Conservation (phyloP, 116 monocot species). For the Thalassia testudinum region DNA sequence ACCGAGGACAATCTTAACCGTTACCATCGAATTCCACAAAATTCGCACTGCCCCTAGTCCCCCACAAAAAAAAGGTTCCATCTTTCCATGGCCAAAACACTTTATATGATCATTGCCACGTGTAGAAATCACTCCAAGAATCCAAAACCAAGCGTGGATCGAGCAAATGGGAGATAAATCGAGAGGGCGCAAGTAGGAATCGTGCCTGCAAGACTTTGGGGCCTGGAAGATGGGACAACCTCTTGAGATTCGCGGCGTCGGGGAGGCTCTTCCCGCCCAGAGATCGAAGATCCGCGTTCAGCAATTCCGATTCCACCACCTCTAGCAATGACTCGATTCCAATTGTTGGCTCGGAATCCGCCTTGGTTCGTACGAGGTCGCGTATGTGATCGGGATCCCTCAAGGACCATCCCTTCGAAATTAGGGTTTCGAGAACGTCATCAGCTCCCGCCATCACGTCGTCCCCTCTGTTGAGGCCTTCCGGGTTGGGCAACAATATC, state of each 20-base stretch:
- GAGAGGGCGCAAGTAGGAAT: background rate
- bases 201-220: slow-evolving; percentile 72
- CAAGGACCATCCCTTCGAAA: slow-evolving; percentile 63
- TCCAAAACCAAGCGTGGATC: too few relatives aligned
- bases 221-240: slow-evolving; percentile 37
- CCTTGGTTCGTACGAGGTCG: slow-evolving; percentile 9
- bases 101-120: too few relatives aligned
- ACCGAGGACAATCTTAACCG: too few relatives aligned
- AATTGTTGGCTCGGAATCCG: background rate
- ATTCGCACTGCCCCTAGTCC: too few relatives aligned
- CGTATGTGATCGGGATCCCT: slow-evolving; percentile 21
- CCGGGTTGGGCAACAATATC: too few relatives aligned
- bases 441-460: background rate
- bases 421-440: slow-evolving; percentile 30
- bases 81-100: too few relatives aligned
- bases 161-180: too few relatives aligned
- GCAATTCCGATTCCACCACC: slow-evolving; percentile 48
- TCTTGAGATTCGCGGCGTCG: slow-evolving; percentile 40
- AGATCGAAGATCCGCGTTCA: slow-evolving; percentile 57
- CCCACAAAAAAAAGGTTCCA: too few relatives aligned
- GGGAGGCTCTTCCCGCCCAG: slow-evolving; percentile 71
- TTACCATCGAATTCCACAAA: too few relatives aligned
- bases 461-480: too few relatives aligned
- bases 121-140: too few relatives aligned
- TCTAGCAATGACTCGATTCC: slow-evolving; percentile 3